Conservation (phyloP, 257 asterid genomes). For the Thymus quinquecostatus region DNA sequence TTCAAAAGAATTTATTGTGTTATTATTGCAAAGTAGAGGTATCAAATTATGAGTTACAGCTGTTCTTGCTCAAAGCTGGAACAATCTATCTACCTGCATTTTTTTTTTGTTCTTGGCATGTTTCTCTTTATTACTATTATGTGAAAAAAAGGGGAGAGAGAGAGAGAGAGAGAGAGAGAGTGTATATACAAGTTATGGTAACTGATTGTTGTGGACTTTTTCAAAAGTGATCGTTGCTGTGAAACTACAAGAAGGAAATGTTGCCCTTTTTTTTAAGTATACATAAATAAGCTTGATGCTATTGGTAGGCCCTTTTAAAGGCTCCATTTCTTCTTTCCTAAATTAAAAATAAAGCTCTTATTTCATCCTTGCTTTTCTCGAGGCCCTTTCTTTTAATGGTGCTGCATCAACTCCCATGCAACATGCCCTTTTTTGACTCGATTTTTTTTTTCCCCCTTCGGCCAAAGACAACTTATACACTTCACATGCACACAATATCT, state of each 20-base stretch:
- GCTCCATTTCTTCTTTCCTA: constrained; percentile 1
- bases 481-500: too few species aligned
- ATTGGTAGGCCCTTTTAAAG: not conserved
- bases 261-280: constrained; percentile 29
- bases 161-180: not conserved
- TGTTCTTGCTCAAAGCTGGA: too few species aligned
- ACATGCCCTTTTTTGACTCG: constrained; percentile 45
- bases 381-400: constrained; percentile 33
- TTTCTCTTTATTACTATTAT: not conserved
- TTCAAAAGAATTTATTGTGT: too few species aligned
- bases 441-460: not conserved
- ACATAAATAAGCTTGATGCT: too few species aligned
- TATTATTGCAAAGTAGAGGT: too few species aligned
- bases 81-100: too few species aligned
- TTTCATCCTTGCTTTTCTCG: constrained; percentile 41
- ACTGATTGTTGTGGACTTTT: constrained; percentile 34
- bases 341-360: not conserved
- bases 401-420: constrained; percentile 68
- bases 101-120: not conserved
- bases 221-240: constrained; percentile 28
- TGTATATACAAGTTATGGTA: constrained; percentile 23
- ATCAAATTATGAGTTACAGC: too few species aligned
- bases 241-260: constrained; percentile 14
- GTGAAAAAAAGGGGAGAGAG: not conserved
- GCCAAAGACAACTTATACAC: too few species aligned